phyloP scores from a whole-genome alignment of 805 yeast genomes.

The Nakazawaea wyomingensis region DNA sequence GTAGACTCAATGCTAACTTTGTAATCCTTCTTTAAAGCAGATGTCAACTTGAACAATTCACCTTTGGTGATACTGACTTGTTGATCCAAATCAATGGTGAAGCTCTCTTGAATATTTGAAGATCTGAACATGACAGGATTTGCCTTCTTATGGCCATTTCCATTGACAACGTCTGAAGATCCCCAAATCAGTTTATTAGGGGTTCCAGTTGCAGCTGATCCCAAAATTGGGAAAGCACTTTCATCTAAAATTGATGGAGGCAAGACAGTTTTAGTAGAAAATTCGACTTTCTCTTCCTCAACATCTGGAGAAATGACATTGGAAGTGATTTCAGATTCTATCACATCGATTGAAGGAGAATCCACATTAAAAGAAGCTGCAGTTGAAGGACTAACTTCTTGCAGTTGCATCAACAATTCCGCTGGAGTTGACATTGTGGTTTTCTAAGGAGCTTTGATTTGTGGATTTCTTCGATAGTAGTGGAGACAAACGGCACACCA shows the following conservation, averaged over 20 bases:
- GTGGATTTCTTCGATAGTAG: not conserved
- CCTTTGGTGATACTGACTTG: slow-evolving; percentile 59
- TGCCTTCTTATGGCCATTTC: slow-evolving; percentile 18
- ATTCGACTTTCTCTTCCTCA: slow-evolving; percentile 10
- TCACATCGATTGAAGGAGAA: slow-evolving; percentile 14
- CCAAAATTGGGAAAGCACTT: slow-evolving; percentile 62
- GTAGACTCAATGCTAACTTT: slow-evolving; percentile 78
- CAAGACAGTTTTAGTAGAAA: slow-evolving; percentile 13
- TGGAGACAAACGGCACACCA: slow-evolving; percentile 12
- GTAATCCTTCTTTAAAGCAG: slow-evolving; percentile 53
- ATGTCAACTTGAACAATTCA: slow-evolving; percentile 64
- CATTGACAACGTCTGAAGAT: slow-evolving; percentile 40
- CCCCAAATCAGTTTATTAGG: slow-evolving; percentile 34
- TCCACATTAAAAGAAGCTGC: slow-evolving; percentile 15
- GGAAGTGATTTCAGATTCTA: slow-evolving; percentile 10
- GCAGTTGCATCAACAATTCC: slow-evolving; percentile 32
- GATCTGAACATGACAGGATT: slow-evolving; percentile 37
- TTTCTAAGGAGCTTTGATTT: not conserved
- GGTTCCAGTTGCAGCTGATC: slow-evolving; percentile 33
- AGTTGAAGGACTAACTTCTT: slow-evolving; percentile 19
- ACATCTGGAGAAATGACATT: slow-evolving; percentile 8
- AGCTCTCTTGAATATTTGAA: slow-evolving; percentile 69
- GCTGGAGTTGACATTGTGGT: slow-evolving; percentile 34
- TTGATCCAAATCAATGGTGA: slow-evolving; percentile 64
- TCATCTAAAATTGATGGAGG: slow-evolving; percentile 45